A percentile compares a stretch with the other conserved stretches of the same genome.
These are phyloP conservation scores for Urochloa ruziziensis DNA, from an alignment of 176 grass and related monocot species.

Conservation along the genomic window DNA sequence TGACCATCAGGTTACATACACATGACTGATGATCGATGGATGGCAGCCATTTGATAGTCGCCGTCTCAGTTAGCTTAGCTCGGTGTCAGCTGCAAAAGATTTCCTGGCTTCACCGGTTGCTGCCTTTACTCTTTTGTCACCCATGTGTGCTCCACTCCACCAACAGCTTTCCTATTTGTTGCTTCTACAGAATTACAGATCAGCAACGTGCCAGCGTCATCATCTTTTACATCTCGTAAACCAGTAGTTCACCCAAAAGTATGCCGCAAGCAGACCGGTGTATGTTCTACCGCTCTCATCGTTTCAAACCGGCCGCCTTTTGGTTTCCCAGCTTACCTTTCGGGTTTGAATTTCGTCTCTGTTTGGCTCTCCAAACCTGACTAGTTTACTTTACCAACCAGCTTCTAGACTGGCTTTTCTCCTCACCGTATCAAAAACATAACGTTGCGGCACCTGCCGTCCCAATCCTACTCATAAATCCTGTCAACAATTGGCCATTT, in stretches of 20 bases:
- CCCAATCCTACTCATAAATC: background rate
- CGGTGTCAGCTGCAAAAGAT: too few species aligned
- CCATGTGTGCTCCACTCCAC: too few species aligned
- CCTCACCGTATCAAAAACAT: background rate
- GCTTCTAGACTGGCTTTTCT: slow-evolving; percentile 3
- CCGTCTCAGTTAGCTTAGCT: too few species aligned
- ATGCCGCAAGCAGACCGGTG: background rate
- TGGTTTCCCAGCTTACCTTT: background rate
- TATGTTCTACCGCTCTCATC: too few species aligned
- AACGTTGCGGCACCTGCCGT: background rate
- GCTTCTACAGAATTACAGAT: background rate
- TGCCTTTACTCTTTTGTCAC: too few species aligned
- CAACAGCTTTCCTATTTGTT: background rate
- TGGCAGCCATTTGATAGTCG: too few species aligned
- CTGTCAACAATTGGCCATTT: background rate
- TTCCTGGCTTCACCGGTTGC: too few species aligned
- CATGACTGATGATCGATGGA: too few species aligned
- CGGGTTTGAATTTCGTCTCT: slow-evolving; percentile 12
- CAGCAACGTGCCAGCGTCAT: background rate
- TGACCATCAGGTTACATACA: too few species aligned
- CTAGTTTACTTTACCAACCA: background rate
- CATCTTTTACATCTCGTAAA: background rate
- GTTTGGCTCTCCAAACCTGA: slow-evolving; percentile 26
- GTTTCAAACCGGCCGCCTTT: slow-evolving; percentile 14
- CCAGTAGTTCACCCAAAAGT: slow-evolving; percentile 16